Base-by-base conservation (phyloP, 805 yeast species). In the Jamesozyma hellenica region DNA sequence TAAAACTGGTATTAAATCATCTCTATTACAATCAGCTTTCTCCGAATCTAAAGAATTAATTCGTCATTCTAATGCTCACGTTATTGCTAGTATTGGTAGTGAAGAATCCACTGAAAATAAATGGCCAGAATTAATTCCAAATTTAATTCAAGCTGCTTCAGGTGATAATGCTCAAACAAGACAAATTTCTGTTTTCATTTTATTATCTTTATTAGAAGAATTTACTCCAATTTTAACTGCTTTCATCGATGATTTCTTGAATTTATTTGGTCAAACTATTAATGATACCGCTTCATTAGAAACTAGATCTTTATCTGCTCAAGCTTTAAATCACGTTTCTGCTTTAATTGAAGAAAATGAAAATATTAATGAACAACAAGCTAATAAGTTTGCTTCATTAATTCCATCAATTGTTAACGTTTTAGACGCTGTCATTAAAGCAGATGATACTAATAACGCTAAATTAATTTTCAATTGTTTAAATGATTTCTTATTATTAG, bases 31-130 rank as follows among this genome's bases (percentile, higher is more conserved):
- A 51, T 70, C 77, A 48, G 77, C 94, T 27, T 77, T 86, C 61
- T 61, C 65, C 19, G 82, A 80, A 61, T 72, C 75, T 48, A 65
- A 70, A 41, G 71, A 77, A 43, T 67, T 75, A 42, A 80, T 87
- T 45, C 78, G 96, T 63, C 97, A 92, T 65, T 78, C 94, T 16
- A 72, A 82, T 40, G 88, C 97, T 18, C 78, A 96, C 62, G 84
- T 88, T 42, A 78, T 92, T 51, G 79, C 96, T 23, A 79, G 87
- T 34, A 84, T 92, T 57, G 94, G 85, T 30, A 77, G 77, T 49
- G 61, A 69, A 40, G 97, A 90, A 60, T 67, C 87, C 46, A 77
- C 76, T 39, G 71, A 72, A 29, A 61, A 69, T 45, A 60, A 72
- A 48, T 92, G 97, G 97, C 74, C 79, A 4, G 79, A 76, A 32